Percentiles rank a stretch among this genome's conserved stretches.
These are phyloP conservation scores for Cucumis cinereus DNA, from an alignment of 306 rosid genomes.

Conservation along the genomic window DNA sequence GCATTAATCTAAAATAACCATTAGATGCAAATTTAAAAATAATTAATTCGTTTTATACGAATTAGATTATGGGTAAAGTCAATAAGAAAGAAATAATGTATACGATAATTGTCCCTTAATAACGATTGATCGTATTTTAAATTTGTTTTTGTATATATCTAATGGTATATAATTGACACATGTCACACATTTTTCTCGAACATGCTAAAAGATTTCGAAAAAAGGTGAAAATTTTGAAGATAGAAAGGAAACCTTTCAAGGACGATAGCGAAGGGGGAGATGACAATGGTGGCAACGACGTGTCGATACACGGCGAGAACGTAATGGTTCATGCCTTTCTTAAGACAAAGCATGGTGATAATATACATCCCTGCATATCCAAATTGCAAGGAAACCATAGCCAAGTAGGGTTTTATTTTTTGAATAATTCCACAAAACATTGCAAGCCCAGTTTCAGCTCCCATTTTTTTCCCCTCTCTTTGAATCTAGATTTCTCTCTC, in stretches of 20 bases:
- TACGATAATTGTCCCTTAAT: too few species aligned
- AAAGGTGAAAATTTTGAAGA: too few species aligned
- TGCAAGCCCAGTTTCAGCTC: conserved; percentile 17
- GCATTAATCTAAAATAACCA: not conserved
- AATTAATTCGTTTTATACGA: too few species aligned
- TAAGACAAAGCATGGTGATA: conserved; percentile 73
- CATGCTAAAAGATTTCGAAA: too few species aligned
- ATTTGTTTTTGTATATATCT: too few species aligned
- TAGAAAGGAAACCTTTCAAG: conserved; percentile 32
- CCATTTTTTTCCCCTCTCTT: conserved; percentile 26
- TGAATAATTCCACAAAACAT: conserved; percentile 13
- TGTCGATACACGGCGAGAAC: conserved; percentile 84
- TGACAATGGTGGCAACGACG: conserved; percentile 49
- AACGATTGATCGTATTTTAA: too few species aligned
- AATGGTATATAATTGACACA: too few species aligned
- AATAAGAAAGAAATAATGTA: too few species aligned
- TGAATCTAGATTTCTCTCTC: not conserved
- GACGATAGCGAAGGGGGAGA: conserved; percentile 66
- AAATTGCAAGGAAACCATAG: conserved; percentile 73
- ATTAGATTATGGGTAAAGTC: too few species aligned
- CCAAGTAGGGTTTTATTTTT: conserved; percentile 68
- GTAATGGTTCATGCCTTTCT: conserved; percentile 88
- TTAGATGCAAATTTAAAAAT: too few species aligned
- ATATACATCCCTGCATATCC: conserved; percentile 93
- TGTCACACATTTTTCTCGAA: too few species aligned